Percentiles rank a stretch among this genome's conserved stretches.
Evolutionary conservation across 2,329 filamentous ascomycete species (phyloP).

Genomic region (Colletotrichum kahawae): DNA sequence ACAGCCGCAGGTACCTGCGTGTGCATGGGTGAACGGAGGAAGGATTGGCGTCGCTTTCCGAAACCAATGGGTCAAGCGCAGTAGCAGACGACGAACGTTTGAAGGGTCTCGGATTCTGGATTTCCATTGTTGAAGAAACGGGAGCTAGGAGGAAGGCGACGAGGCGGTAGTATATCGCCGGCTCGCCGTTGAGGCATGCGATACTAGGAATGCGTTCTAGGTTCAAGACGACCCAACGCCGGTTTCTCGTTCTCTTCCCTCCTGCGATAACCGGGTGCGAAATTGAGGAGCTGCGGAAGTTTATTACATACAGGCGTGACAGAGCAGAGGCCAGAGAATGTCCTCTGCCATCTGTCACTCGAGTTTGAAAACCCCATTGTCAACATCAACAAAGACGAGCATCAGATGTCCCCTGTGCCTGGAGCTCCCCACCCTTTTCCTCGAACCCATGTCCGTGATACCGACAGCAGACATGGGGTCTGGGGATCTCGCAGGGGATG

Average conservation of each 20-base stretch:
- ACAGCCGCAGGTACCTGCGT: neutral
- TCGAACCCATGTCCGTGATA: slow-evolving; percentile 1
- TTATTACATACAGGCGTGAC: neutral
- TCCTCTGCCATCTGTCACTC: neutral
- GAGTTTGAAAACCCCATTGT: neutral
- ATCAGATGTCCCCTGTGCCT: neutral
- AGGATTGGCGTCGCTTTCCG: neutral
- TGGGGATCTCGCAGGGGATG: slow-evolving; percentile 13
- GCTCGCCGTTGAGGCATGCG: neutral
- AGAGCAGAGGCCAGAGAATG: neutral
- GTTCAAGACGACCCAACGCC: neutral
- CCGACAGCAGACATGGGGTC: slow-evolving; percentile 3
- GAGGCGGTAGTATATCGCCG: neutral
- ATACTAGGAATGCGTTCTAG: neutral
- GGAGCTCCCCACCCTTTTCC: neutral
- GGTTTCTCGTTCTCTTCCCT: neutral
- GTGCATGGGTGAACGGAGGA: neutral
- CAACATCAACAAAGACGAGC: neutral
- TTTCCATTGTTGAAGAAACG: neutral
- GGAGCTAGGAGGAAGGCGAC: neutral
- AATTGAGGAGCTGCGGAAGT: neutral
- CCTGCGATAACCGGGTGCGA: neutral
- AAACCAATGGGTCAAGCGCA: neutral
- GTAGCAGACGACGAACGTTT: neutral
- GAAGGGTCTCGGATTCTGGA: neutral